These are phyloP conservation scores for Salvia hispanica DNA, from an alignment of 257 asterid species.

Conservation along the genomic window DNA sequence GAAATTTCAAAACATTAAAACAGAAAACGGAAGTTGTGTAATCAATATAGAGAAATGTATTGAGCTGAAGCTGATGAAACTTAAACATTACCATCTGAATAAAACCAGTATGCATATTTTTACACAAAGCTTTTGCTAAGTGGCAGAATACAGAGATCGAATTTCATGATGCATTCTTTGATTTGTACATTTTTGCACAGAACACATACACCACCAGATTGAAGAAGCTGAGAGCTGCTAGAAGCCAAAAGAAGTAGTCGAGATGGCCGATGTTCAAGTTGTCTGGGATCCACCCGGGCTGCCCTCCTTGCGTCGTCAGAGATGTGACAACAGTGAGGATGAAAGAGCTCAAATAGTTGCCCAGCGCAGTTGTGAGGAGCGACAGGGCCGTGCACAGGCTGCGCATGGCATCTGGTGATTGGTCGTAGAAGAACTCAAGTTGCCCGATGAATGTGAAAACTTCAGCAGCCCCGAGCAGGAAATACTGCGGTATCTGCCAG, in stretches of 20 bases:
- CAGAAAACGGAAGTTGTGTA: not conserved
- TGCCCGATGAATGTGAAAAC: constrained; percentile 80
- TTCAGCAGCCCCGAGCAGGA: constrained; percentile 79
- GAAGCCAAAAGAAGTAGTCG: constrained; percentile 82
- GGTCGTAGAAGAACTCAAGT: constrained; percentile 84
- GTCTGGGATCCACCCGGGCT: constrained; percentile 86
- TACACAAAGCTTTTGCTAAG: too few species aligned
- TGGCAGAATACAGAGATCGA: too few species aligned
- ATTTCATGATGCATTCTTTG: constrained; percentile 64
- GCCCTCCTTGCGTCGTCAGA: constrained; percentile 68
- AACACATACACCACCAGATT: constrained; percentile 65
- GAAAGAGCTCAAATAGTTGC: constrained; percentile 77
- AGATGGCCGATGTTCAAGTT: constrained; percentile 84
- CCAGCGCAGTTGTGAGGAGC: constrained; percentile 66
- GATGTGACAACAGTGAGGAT: constrained; percentile 71
- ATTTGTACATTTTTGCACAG: constrained; percentile 69
- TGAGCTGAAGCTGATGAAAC: not conserved
- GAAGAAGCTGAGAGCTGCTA: constrained; percentile 71
- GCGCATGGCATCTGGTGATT: constrained; percentile 97
- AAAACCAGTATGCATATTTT: not conserved
- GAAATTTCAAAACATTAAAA: too few species aligned
- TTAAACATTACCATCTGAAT: not conserved
- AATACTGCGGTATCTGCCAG: constrained; percentile 86
- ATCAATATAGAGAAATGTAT: not conserved
- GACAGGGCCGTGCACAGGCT: constrained; percentile 83